Conservation (phyloP, 345 rosid genomes). For the Mallotus nudiflorus region DNA sequence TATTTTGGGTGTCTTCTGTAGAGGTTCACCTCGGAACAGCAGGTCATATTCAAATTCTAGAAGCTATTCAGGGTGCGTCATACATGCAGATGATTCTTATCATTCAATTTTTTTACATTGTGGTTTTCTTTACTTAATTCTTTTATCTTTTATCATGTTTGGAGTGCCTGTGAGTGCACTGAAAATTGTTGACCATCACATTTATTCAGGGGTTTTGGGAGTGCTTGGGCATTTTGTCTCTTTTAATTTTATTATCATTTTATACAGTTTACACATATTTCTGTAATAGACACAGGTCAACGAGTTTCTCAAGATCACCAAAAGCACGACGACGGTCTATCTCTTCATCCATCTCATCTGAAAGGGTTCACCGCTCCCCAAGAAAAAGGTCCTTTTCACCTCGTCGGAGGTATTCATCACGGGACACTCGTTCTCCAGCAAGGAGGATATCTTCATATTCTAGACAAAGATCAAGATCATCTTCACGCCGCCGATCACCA, state of each 20-base stretch:
- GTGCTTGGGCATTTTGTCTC: not conserved
- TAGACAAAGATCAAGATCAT: slow-evolving; percentile 58
- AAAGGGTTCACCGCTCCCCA: slow-evolving; percentile 34
- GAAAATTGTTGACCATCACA: not conserved
- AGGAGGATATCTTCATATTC: slow-evolving; percentile 48
- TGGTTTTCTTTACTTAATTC: not conserved
- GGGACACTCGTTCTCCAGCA: slow-evolving; percentile 52
- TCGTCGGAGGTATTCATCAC: slow-evolving; percentile 46
- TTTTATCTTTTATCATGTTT: not conserved
- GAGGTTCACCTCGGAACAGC: slow-evolving; percentile 49
- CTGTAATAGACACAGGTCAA: slow-evolving; percentile 50
- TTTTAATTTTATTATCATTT: slow-evolving; percentile 13
- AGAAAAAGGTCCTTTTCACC: slow-evolving; percentile 46
- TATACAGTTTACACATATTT: slow-evolving; percentile 13
- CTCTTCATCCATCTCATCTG: slow-evolving; percentile 47
- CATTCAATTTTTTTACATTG: slow-evolving; percentile 7
- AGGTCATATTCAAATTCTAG: slow-evolving; percentile 59
- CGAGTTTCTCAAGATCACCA: slow-evolving; percentile 77
- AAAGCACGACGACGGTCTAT: slow-evolving; percentile 30
- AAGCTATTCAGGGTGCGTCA: slow-evolving; percentile 61
- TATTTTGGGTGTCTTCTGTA: slow-evolving; percentile 34
- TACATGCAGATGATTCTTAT: not conserved
- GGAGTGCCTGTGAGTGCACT: not conserved
- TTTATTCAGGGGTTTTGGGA: slow-evolving; percentile 3
- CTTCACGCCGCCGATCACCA: slow-evolving; percentile 27